Base-by-base conservation (phyloP, 495 filamentous ascomycete genomes). In the Hypoxylon subgilvum region DNA sequence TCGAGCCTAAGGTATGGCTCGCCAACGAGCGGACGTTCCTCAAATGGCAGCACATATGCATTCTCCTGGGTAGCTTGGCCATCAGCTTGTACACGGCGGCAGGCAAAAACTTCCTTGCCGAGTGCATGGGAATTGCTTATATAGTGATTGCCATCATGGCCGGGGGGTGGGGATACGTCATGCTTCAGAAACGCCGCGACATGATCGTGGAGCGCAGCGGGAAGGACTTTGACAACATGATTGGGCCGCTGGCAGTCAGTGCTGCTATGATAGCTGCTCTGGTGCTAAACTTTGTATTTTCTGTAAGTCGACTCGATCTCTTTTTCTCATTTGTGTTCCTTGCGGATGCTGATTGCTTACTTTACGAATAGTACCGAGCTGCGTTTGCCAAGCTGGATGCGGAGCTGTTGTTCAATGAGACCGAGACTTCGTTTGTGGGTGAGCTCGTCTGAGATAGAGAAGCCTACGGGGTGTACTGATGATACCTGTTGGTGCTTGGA, bases 1-100 rank as follows among this genome's bases (percentile, higher is more conserved):
- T 98, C 31, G 94, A 98, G 73, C 89, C 90, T 32, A 98, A 98
- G 73, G 93, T 98, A 4, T 98, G 94, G 92, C 88, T 98, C 27
- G 94, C 94, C 41, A 98, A 98, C 69, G 90, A 98, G 75, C 85
- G 94, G 38, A 98, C 94, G 0, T 98, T 96, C 66, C 84, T 98
- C 70, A 96, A 96, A 70, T 98, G 94, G 94, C 88, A 96, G 72
- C 92, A 97, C 68, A 88, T 97, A 60, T 87, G 84, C 46, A 81
- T 98, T 18, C 79, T 97, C 21, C 83, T 97, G 6, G 91, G 91
- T 7, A 85, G 84, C 18, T 72, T 98, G 22, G 89, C 90, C 2
- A 75, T 98, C 18, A 90, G 86, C 32, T 75, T 98, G 23, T 96
- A 92, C 73, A 94, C 92, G 65, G 90, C 94, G 0, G 88, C 92